Evolutionary conservation across 2,329 filamentous ascomycete genomes (phyloP).

Genomic region (Aureobasidium sp.): DNA sequence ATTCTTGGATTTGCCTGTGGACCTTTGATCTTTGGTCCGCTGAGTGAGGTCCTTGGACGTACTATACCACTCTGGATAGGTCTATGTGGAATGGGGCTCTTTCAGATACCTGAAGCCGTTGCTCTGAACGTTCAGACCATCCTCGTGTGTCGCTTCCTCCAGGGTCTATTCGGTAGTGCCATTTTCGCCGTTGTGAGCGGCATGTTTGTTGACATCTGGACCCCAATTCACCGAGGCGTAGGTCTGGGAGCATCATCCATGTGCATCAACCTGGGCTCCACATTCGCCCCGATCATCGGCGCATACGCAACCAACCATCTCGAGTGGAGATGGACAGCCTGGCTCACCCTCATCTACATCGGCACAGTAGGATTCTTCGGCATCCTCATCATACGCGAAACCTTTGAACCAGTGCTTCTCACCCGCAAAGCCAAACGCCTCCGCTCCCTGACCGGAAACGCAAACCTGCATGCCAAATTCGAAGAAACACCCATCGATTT

Average conservation of each 20-base stretch:
- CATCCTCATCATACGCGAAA: conserved; percentile 42
- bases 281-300: conserved; percentile 41
- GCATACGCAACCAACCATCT: conserved; percentile 41
- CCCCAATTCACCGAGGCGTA: conserved; percentile 35
- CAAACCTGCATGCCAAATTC: conserved; percentile 36
- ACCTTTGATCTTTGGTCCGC: conserved; percentile 43
- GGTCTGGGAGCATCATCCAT: conserved; percentile 41
- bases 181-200: conserved; percentile 45
- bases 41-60: conserved; percentile 51
- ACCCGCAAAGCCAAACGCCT: conserved; percentile 39
- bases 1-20: conserved; percentile 34
- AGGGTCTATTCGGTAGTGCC: conserved; percentile 44
- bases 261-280: conserved; percentile 39
- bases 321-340: conserved; percentile 51
- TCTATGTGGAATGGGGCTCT: conserved; percentile 40
- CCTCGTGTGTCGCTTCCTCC: conserved; percentile 46
- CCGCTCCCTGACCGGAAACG: conserved; percentile 40
- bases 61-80: conserved; percentile 41
- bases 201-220: conserved; percentile 40
- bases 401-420: conserved; percentile 42
- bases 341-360: conserved; percentile 45
- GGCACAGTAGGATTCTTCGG: conserved; percentile 34
- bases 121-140: conserved; percentile 47
- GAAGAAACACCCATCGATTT: conserved; percentile 35
- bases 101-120: conserved; percentile 47